These are phyloP conservation scores for Aulographum hederae DNA, from an alignment of 2,329 filamentous ascomycete species.

Conservation along the genomic window DNA sequence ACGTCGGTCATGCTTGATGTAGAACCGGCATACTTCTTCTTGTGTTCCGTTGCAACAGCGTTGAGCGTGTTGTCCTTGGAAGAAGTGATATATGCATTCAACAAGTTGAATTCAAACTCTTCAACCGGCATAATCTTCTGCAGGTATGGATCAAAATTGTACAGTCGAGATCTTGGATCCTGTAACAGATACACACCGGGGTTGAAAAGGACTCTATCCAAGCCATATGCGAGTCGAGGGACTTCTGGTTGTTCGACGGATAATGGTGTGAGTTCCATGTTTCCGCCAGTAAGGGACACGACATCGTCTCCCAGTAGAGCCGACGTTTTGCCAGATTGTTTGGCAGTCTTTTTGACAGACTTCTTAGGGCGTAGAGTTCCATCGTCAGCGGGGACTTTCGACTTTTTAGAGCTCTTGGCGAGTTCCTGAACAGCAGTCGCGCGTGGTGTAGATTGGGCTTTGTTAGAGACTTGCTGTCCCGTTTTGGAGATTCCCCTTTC, in stretches of 20 bases:
- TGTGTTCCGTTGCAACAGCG: slow-evolving; percentile 43
- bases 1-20: slow-evolving; percentile 91
- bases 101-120: slow-evolving; percentile 79
- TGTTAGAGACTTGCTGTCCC: too few relatives aligned
- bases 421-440: too few relatives aligned
- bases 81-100: slow-evolving; percentile 80
- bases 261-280: background rate
- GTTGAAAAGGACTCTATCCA: slow-evolving; percentile 90
- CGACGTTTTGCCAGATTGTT: too few relatives aligned
- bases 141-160: slow-evolving; percentile 93
- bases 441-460: too few relatives aligned
- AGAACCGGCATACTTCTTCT: slow-evolving; percentile 75
- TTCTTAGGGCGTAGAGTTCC: too few relatives aligned
- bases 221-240: slow-evolving; percentile 50
- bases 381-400: too few relatives aligned
- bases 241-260: background rate
- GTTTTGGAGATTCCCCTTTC: too few relatives aligned
- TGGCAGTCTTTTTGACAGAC: too few relatives aligned
- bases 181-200: slow-evolving; percentile 82
- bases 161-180: slow-evolving; percentile 72
- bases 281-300: too few relatives aligned
- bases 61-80: slow-evolving; percentile 62
- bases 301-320: too few relatives aligned
- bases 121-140: slow-evolving; percentile 80
- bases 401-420: too few relatives aligned